Evolutionary conservation across 352 stramenopile species (phyloP).

Genomic region (Phytophthora europaea): DNA sequence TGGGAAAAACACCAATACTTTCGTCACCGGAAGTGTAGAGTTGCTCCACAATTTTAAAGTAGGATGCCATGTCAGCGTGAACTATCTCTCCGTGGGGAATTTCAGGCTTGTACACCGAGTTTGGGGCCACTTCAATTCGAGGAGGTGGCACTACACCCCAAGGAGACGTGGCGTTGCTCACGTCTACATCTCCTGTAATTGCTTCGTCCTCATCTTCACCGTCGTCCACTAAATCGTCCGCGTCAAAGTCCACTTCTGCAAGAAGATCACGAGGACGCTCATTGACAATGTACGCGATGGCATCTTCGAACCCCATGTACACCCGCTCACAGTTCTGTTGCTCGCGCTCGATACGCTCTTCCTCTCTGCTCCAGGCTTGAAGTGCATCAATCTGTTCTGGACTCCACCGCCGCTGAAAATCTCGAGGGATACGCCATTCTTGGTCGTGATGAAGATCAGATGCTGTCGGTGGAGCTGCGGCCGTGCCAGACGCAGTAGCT

Average conservation of each 20-base stretch:
- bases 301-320: constrained; percentile 82
- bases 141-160: constrained; percentile 63
- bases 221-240: constrained; percentile 79
- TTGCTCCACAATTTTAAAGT: constrained; percentile 74
- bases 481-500: background rate
- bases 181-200: constrained; percentile 21
- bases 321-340: constrained; percentile 58
- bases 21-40: constrained; percentile 45
- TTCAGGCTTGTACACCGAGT: constrained; percentile 65
- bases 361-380: constrained; percentile 58
- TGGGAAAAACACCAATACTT: background rate
- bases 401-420: constrained; percentile 82
- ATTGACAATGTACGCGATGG: constrained; percentile 78
- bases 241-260: constrained; percentile 67
- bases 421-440: constrained; percentile 47
- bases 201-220: constrained; percentile 67
- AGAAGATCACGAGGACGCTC: constrained; percentile 60
- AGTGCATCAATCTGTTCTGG: constrained; percentile 60
- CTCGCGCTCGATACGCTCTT: constrained; percentile 62
- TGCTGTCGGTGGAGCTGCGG: constrained; percentile 3
- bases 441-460: constrained; percentile 31
- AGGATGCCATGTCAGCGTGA: constrained; percentile 72
- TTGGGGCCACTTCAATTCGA: constrained; percentile 65
- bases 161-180: constrained; percentile 53
- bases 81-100: constrained; percentile 73